Percentiles rank a stretch among this genome's conserved stretches.
These are phyloP conservation scores for Cucurbita argyrosperma DNA, from an alignment of 306 rosid genomes.

Conservation along the genomic window DNA sequence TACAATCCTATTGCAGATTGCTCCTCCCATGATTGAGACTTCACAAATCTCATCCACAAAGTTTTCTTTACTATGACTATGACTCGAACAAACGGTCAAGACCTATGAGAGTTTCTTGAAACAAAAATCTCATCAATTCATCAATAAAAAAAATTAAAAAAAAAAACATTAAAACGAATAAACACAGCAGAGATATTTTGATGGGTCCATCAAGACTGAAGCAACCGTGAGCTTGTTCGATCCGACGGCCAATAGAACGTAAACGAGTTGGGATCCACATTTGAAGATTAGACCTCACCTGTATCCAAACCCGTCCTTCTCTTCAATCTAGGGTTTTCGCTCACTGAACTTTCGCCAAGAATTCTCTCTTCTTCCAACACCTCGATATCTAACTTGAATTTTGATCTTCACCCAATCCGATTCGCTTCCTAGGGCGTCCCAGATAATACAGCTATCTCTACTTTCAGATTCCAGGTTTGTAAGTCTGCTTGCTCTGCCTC, in stretches of 20 bases:
- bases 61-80: too few relatives aligned
- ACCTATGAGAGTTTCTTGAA: too few relatives aligned
- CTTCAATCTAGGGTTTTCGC: constrained; percentile 3
- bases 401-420: neutral
- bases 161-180: too few relatives aligned
- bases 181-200: neutral
- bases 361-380: neutral
- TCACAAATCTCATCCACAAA: too few relatives aligned
- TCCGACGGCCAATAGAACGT: neutral
- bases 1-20: too few relatives aligned
- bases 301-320: neutral
- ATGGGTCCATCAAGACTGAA: neutral
- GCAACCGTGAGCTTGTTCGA: neutral
- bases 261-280: neutral
- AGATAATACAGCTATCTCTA: neutral
- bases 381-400: neutral
- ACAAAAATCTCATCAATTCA: too few relatives aligned
- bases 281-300: neutral
- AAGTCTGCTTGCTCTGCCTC: neutral
- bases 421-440: neutral
- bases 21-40: too few relatives aligned
- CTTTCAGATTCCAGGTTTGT: neutral
- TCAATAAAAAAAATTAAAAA: too few relatives aligned
- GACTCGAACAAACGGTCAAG: too few relatives aligned
- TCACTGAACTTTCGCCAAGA: neutral